phyloP scores from a whole-genome alignment of 176 grass and related monocot genomes.

The Bolboschoenus planiculmis region DNA sequence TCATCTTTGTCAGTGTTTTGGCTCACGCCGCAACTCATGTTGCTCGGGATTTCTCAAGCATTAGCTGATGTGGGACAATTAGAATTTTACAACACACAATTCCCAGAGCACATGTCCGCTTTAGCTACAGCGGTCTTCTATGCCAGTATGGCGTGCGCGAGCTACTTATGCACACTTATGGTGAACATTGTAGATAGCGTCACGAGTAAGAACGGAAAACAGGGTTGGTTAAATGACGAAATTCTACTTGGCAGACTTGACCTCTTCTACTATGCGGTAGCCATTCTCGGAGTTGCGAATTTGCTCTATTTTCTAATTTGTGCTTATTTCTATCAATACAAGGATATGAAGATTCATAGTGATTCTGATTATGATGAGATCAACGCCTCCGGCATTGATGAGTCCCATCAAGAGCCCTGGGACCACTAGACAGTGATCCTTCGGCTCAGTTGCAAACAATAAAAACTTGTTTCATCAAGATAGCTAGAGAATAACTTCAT shows the following conservation, averaged over 20 bases:
- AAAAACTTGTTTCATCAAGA: background rate
- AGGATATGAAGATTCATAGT: constrained; percentile 27
- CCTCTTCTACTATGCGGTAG: constrained; percentile 53
- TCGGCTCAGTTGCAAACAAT: background rate
- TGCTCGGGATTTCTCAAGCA: constrained; percentile 60
- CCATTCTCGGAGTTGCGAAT: constrained; percentile 40
- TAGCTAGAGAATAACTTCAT: background rate
- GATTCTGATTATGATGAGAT: background rate
- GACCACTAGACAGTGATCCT: background rate
- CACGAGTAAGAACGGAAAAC: constrained; percentile 31
- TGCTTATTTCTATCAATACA: constrained; percentile 61
- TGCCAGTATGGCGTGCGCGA: constrained; percentile 37
- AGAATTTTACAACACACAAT: constrained; percentile 80
- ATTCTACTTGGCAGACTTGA: constrained; percentile 61
- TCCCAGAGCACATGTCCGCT: constrained; percentile 73
- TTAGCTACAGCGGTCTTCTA: constrained; percentile 55
- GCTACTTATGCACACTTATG: constrained; percentile 54
- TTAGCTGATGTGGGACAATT: constrained; percentile 70
- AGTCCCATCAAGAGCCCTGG: background rate
- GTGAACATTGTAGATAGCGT: constrained; percentile 35
- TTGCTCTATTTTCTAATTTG: constrained; percentile 59
- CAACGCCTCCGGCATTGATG: background rate
- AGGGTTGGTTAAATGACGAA: constrained; percentile 46
- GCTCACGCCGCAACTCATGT: constrained; percentile 61
- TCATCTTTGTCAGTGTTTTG: constrained; percentile 56